These are phyloP conservation scores for Limonium bicolor DNA, from an alignment of 148 eudicot species.

Conservation along the genomic window DNA sequence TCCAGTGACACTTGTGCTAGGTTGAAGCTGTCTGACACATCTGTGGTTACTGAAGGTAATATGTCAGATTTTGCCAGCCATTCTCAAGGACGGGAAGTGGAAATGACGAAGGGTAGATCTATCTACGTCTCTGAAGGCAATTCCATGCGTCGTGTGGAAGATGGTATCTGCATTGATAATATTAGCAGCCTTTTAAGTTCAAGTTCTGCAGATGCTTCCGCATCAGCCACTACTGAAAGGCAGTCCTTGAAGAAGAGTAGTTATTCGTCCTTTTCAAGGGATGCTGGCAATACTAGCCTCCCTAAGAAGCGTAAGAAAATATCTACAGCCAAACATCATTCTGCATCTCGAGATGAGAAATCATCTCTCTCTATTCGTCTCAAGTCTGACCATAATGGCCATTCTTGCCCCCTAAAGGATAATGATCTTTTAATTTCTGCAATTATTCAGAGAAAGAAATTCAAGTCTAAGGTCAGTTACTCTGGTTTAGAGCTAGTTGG, in stretches of 20 bases:
- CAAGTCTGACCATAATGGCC: slow-evolving; percentile 4
- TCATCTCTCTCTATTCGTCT: not conserved
- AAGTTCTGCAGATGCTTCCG: slow-evolving; percentile 13
- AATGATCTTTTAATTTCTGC: slow-evolving; percentile 66
- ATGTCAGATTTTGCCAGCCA: slow-evolving; percentile 9
- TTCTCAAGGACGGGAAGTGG: slow-evolving; percentile 6
- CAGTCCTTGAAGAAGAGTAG: no score
- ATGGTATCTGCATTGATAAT: slow-evolving; percentile 8
- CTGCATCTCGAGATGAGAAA: slow-evolving; percentile 8
- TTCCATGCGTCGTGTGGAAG: slow-evolving; percentile 17
- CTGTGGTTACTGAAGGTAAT: slow-evolving; percentile 13
- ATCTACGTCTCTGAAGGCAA: slow-evolving; percentile 28
- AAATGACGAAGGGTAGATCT: slow-evolving; percentile 16
- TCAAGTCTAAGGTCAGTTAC: slow-evolving; percentile 18
- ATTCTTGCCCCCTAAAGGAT: slow-evolving; percentile 40
- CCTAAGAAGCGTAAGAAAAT: slow-evolving; percentile 18
- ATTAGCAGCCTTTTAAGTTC: no score
- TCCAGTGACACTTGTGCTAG: slow-evolving; percentile 6
- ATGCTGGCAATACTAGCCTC: no score
- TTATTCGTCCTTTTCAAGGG: no score
- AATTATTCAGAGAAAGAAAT: slow-evolving; percentile 37
- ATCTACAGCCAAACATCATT: slow-evolving; percentile 13
- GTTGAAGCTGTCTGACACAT: slow-evolving; percentile 11
- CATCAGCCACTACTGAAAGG: slow-evolving; percentile 15
- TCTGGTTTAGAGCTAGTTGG: slow-evolving; percentile 10